Evolutionary conservation across 139 green algal species (phyloP).

Genomic region (Asterochloris sp.): DNA sequence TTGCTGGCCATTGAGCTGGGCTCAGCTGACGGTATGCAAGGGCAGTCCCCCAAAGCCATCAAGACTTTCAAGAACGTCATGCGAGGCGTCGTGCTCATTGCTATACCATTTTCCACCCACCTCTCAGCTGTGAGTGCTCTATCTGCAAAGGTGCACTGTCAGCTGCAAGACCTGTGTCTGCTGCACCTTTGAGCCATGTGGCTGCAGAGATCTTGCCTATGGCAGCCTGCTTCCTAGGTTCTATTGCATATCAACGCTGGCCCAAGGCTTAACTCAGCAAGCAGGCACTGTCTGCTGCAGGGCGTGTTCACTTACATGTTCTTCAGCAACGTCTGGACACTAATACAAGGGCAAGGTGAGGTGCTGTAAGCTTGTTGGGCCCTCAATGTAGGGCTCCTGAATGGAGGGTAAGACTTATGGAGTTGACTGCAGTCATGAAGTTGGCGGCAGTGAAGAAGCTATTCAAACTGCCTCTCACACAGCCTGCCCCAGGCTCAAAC

Average conservation of each 20-base stretch:
- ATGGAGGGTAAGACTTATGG: not conserved
- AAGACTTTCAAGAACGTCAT: conserved; percentile 68
- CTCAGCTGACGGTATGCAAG: conserved; percentile 60
- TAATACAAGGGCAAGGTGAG: conserved; percentile 31
- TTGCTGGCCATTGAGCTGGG: conserved; percentile 71
- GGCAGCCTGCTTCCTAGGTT: not conserved
- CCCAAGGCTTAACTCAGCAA: not conserved
- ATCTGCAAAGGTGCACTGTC: not conserved
- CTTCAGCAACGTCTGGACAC: conserved; percentile 44
- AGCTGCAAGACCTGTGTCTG: not conserved
- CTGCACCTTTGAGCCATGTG: not conserved
- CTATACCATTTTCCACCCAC: conserved; percentile 61
- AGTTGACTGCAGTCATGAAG: conserved; percentile 25
- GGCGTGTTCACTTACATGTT: conserved; percentile 64
- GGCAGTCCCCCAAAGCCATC: conserved; percentile 28
- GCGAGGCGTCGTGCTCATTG: conserved; percentile 46
- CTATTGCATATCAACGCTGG: not conserved
- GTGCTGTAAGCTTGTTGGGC: not conserved
- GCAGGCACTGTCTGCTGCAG: conserved; percentile 7
- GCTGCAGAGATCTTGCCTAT: not conserved
- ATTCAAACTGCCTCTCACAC: not conserved
- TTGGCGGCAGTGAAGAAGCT: conserved; percentile 27
- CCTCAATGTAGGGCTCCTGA: not conserved
- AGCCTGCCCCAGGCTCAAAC: conserved; percentile 9
- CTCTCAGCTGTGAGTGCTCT: conserved; percentile 42